Base-by-base conservation (phyloP, 108 stramenopile genomes). In the Nitzschia putrida region DNA sequence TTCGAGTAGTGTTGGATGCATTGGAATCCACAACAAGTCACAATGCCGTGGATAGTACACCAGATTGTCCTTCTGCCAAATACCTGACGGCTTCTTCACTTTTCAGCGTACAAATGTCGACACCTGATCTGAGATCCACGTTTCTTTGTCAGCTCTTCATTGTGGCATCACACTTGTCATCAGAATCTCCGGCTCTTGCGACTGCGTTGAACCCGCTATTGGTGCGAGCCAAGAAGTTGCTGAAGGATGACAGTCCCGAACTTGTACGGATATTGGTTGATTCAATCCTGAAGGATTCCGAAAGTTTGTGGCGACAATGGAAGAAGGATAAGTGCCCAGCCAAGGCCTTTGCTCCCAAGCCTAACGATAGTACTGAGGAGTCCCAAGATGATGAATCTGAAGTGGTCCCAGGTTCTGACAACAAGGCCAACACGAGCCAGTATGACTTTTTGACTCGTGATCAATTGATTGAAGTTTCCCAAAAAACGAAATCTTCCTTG, bases 281-380 rank as follows among this genome's bases (percentile, higher is more conserved):
- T 13, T 61, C 77, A 72, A 80, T 90, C 12, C 63, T 90, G 45
- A 47, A 61, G 8, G 71, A 77, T 25, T 65, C 83, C 9, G 92
- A 93, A 67, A 57, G 61, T 21, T 69, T 76, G 42, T 93, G 89
- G 89, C 76, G 83, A 59, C 47, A 78, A 26, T 93, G 92, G 92
- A 93, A 93, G 56, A 83, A 83, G 52, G 77, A 85, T 40, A 90
- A 90, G 51, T 90, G 92, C 67, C 45, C 71, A 23, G 82, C 88
- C 10, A 68, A 50, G 34, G 57, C 68, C 37, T 79, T 73, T 61
- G 72, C 49, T 14, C 58, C 72, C 53, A 73, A 71, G n/a, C 66
- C 43, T 53, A 64, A 52, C 11, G 24, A 9, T 18, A 29, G 52
- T 12, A 39, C 61, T n/a, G 37, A 2, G 13, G 55, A 41, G 22